Evolutionary conservation across 108 stramenopile genomes (phyloP).

Genomic region (Skeletonema potamos): DNA sequence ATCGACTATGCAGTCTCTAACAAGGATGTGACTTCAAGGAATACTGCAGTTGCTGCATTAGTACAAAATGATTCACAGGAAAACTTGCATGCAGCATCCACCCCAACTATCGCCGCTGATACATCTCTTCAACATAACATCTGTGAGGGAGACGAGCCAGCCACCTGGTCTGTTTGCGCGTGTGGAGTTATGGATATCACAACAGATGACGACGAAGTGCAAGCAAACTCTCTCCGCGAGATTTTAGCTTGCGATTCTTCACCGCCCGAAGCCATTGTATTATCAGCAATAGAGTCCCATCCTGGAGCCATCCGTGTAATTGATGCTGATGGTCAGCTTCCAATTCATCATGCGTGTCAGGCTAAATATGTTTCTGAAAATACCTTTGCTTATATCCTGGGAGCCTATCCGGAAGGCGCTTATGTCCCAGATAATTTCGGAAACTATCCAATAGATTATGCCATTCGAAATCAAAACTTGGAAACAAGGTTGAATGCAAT

Average conservation of each 20-base stretch:
- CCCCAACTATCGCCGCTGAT: not conserved
- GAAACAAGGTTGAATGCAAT: conserved; percentile 9
- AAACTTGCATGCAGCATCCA: not conserved
- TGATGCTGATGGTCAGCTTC: conserved; percentile 12
- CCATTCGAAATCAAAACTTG: not conserved
- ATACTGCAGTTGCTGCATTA: not conserved
- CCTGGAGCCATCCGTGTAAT: conserved; percentile 1
- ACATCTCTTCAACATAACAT: not conserved
- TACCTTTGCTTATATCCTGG: conserved; percentile 13
- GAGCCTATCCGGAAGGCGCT: conserved; percentile 27
- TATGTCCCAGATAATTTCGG: conserved; percentile 8
- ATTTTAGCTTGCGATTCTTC: not conserved
- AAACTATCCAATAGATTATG: not conserved
- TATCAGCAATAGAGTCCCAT: conserved; percentile 8
- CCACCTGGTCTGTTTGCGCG: not conserved
- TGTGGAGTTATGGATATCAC: not conserved
- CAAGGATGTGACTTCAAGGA: not conserved
- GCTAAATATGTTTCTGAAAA: not conserved
- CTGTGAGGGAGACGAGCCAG: not conserved
- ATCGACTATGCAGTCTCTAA: not conserved
- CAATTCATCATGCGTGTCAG: conserved; percentile 22
- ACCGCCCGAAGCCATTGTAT: not conserved
- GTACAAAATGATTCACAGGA: not conserved
- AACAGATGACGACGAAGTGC: not conserved
- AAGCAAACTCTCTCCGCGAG: not conserved